Conservation (phyloP, 169 alveolate genomes). For the Cystoisospora suis region DNA sequence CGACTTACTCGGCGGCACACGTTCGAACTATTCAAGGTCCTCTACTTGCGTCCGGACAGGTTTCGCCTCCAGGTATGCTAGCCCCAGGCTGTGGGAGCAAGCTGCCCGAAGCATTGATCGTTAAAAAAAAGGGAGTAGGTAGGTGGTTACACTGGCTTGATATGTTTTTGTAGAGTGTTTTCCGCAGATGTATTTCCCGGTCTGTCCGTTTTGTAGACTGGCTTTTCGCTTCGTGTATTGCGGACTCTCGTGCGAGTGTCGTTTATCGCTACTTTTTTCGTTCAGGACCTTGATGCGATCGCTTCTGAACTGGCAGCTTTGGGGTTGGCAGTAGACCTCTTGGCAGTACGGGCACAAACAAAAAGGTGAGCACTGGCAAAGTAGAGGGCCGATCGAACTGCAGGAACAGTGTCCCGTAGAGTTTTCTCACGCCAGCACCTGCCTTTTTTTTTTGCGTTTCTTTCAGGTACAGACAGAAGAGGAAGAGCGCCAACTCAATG, state of each 20-base stretch:
- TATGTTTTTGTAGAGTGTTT: not conserved
- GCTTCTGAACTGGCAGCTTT: constrained; percentile 34
- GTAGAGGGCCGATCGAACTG: too few relatives aligned
- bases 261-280: too few relatives aligned
- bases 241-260: too few relatives aligned
- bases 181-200: not conserved
- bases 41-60: not conserved
- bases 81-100: not conserved
- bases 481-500: too few relatives aligned
- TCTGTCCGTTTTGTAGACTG: not conserved
- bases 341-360: not conserved
- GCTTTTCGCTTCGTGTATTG: too few relatives aligned
- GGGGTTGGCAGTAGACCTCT: constrained; percentile 21
- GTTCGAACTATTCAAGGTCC: not conserved
- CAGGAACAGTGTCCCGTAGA: too few relatives aligned
- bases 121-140: not conserved
- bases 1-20: not conserved
- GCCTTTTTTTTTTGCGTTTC: too few relatives aligned
- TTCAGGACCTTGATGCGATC: not conserved
- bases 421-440: too few relatives aligned
- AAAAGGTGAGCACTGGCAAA: constrained; percentile 32
- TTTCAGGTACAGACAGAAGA: too few relatives aligned
- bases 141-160: not conserved
- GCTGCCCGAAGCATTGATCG: not conserved
- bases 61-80: not conserved